These are phyloP conservation scores for Diutina mesorugosa DNA, from an alignment of 1,139 yeast species.

Conservation along the genomic window DNA sequence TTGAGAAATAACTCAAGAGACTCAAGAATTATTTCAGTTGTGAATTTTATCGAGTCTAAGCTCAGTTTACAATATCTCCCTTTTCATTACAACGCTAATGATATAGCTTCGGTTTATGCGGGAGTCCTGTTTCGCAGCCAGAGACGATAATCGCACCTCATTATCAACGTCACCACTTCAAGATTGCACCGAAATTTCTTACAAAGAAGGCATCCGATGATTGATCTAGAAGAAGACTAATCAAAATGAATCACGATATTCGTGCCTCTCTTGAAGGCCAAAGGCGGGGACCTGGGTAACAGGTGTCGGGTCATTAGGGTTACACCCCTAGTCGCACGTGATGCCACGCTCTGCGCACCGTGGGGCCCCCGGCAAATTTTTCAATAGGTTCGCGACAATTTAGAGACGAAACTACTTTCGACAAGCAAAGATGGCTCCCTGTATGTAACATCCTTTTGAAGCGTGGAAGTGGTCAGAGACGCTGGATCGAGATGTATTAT, in stretches of 20 bases:
- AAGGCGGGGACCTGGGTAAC: too few species aligned
- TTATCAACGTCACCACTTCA: neutral
- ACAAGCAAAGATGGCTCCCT: constrained; percentile 9
- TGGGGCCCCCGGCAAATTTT: constrained; percentile 6
- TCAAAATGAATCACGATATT: neutral
- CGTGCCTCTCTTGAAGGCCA: too few species aligned
- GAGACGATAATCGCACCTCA: neutral
- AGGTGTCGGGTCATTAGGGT: neutral
- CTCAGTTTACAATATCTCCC: too few species aligned
- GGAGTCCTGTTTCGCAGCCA: neutral
- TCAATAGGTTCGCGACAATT: constrained; percentile 3
- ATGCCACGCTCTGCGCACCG: constrained; percentile 1
- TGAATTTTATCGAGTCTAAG: too few species aligned
- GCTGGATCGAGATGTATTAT: neutral
- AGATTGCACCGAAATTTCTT: too few species aligned
- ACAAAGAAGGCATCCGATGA: too few species aligned
- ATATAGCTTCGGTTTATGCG: neutral
- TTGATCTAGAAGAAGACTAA: neutral
- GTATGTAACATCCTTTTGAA: constrained; percentile 6
- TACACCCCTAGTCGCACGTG: neutral
- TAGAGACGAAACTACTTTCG: neutral
- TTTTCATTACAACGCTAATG: too few species aligned
- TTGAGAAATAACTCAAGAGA: too few species aligned
- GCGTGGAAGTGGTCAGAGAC: neutral
- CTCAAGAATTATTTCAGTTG: too few species aligned